Conservation (phyloP, 2,329 filamentous ascomycete genomes). For the Arthrobotrys megalospora region DNA sequence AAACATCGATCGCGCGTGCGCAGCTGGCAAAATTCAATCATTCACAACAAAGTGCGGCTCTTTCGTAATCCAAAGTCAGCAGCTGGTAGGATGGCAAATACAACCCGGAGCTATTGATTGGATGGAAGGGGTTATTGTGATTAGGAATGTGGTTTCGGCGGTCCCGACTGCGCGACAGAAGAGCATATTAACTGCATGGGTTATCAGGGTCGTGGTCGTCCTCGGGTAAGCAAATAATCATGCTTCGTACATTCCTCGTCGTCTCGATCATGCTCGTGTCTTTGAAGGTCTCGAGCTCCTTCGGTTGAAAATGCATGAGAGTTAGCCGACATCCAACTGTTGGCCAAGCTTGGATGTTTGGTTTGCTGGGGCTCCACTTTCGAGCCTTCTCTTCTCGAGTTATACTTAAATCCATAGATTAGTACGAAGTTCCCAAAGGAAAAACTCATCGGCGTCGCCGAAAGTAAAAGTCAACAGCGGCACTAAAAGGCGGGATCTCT, state of each 20-base stretch:
- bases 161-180: slow-evolving; percentile 50
- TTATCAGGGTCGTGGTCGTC: background rate
- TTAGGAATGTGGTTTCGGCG: slow-evolving; percentile 41
- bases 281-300: slow-evolving; percentile 17
- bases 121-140: background rate
- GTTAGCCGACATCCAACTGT: slow-evolving; percentile 30
- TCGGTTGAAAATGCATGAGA: slow-evolving; percentile 49
- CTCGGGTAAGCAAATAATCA: slow-evolving; percentile 29
- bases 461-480: slow-evolving; percentile 28
- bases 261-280: slow-evolving; percentile 14
- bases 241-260: background rate
- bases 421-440: slow-evolving; percentile 1
- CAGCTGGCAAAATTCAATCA: no score
- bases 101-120: slow-evolving; percentile 18
- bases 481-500: slow-evolving; percentile 47
- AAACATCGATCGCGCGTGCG: slow-evolving; percentile 17
- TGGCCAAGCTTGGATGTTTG: background rate
- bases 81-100: slow-evolving; percentile 22
- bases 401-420: background rate
- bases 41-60: slow-evolving; percentile 12
- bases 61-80: slow-evolving; percentile 3
- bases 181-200: background rate
- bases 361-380: slow-evolving; percentile 30
- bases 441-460: slow-evolving; percentile 54
- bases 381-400: slow-evolving; percentile 15